Percentiles rank a stretch among this genome's conserved stretches.
Conservation (phyloP, 1,139 yeast genomes). For the Pichia terricola region DNA sequence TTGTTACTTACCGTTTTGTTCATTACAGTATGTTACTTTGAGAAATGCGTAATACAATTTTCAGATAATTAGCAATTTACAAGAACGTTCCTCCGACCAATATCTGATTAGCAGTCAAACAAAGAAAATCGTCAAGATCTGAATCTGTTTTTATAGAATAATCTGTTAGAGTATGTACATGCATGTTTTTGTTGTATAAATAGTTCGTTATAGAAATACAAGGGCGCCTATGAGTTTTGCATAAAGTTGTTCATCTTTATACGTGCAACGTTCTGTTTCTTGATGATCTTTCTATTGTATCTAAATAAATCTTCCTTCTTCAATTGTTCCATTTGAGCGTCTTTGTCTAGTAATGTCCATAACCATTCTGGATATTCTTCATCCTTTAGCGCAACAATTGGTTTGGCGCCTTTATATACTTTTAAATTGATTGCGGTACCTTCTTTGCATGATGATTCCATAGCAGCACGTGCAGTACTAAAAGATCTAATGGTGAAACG, state of each 20-base stretch:
- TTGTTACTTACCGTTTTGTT: no score
- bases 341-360: conserved; percentile 75
- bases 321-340: conserved; percentile 42
- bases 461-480: conserved; percentile 15
- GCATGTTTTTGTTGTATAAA: not conserved
- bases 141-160: no score
- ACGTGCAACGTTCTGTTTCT: conserved; percentile 55
- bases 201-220: no score
- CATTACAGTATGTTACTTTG: no score
- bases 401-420: conserved; percentile 69
- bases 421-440: conserved; percentile 79
- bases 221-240: conserved; percentile 17
- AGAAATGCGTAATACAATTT: no score
- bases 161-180: not conserved
- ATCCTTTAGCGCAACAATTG: conserved; percentile 85
- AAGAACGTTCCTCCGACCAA: no score
- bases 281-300: conserved; percentile 59
- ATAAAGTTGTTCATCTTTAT: conserved; percentile 78
- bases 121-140: no score
- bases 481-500: conserved; percentile 14
- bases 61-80: no score
- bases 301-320: conserved; percentile 49
- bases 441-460: conserved; percentile 44
- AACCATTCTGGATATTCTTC: conserved; percentile 91
- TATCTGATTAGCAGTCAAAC: no score